Percentiles rank a stretch among this genome's conserved stretches.
Evolutionary conservation across 768 basidiomycete species (phyloP).

Genomic region (Lentinula aciculospora): DNA sequence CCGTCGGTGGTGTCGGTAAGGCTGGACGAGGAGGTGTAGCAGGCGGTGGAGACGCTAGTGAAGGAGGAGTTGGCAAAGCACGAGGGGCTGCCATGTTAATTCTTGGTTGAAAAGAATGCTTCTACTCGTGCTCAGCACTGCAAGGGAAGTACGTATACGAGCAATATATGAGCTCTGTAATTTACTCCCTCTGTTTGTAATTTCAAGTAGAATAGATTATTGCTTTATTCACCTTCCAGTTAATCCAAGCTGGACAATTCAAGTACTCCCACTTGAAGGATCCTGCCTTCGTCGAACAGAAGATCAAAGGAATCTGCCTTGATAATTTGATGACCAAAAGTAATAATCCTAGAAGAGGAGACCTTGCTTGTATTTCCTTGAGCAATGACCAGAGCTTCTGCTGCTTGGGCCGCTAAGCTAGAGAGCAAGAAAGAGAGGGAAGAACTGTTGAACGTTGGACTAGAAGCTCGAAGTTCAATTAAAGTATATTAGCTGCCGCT

Average conservation of each 20-base stretch:
- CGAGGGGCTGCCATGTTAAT: background rate
- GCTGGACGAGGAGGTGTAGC: background rate
- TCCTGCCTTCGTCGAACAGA: background rate
- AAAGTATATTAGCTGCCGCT: no score
- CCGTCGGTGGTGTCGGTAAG: background rate
- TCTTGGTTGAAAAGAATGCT: background rate
- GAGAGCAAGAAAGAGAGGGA: background rate
- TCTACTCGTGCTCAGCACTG: background rate
- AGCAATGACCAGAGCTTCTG: background rate
- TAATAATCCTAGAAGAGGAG: background rate
- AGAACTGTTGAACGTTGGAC: background rate
- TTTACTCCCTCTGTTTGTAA: no score
- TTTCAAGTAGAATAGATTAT: no score
- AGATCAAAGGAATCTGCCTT: background rate
- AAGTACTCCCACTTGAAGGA: background rate
- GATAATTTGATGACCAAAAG: background rate
- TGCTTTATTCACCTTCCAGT: background rate
- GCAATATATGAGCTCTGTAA: background rate
- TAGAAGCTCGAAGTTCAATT: no score
- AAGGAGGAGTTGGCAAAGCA: background rate
- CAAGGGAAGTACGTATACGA: background rate
- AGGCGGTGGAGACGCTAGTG: background rate
- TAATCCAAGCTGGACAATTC: background rate
- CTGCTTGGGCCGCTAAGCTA: no score
- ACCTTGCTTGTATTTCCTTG: background rate